A percentile compares a stretch with the other conserved stretches of the same genome.
Evolutionary conservation across 495 filamentous ascomycete genomes (phyloP).

Genomic region (Hyphodiscus hymeniophilus): DNA sequence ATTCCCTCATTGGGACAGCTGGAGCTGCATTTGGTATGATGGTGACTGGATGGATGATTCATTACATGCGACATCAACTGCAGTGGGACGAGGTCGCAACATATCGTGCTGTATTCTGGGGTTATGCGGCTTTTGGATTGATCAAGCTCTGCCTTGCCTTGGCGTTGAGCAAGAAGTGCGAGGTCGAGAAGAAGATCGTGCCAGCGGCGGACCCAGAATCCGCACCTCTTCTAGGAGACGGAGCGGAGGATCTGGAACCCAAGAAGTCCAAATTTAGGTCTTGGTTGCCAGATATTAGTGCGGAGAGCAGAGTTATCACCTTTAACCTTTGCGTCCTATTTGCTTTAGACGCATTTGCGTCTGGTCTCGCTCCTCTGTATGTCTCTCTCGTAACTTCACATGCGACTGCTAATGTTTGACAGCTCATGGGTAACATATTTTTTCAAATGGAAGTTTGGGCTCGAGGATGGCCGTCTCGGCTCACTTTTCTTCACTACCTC

Average conservation of each 20-base stretch:
- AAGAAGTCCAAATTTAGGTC: conserved; percentile 13
- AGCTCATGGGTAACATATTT: conserved; percentile 68
- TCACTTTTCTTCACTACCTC: conserved; percentile 59
- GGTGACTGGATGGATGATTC: conserved; percentile 56
- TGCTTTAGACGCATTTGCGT: conserved; percentile 68
- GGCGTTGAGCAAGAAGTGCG: conserved; percentile 50
- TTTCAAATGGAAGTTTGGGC: conserved; percentile 66
- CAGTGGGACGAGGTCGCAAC: conserved; percentile 49
- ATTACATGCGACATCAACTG: conserved; percentile 36
- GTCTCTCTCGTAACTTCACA: conserved; percentile 18
- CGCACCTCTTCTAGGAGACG: conserved; percentile 37
- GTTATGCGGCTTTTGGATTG: conserved; percentile 58
- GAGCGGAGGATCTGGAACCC: conserved; percentile 9
- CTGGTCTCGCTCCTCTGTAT: conserved; percentile 64
- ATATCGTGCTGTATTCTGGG: conserved; percentile 62
- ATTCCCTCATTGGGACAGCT: conserved; percentile 56
- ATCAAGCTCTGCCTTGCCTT: conserved; percentile 57
- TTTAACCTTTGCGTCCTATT: conserved; percentile 68
- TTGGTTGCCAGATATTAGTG: conserved; percentile 44
- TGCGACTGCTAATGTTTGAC: background rate
- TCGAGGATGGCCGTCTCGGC: conserved; percentile 61
- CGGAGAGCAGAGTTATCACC: conserved; percentile 50
- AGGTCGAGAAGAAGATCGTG: conserved; percentile 33
- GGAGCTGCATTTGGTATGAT: conserved; percentile 60
- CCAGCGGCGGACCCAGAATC: conserved; percentile 26